Evolutionary conservation across 2,329 filamentous ascomycete species (phyloP).

Genomic region (Colletotrichum sidae): DNA sequence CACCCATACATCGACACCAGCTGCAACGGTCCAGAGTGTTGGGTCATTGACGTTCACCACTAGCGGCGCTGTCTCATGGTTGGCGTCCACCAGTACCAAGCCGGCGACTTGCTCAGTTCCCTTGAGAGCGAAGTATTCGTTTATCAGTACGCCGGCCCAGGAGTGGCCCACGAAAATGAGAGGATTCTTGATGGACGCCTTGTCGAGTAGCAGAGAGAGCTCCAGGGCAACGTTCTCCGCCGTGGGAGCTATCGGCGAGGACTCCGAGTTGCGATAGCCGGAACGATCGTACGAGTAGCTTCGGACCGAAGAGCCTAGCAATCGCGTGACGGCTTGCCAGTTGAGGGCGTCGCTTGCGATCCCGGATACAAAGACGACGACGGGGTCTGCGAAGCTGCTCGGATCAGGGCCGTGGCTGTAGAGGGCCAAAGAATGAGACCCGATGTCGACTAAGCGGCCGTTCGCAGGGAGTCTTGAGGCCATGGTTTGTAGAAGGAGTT

Average conservation of each 20-base stretch:
- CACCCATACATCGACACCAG: conserved; percentile 6
- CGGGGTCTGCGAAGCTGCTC: neutral
- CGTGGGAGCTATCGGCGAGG: neutral
- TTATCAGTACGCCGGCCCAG: conserved; percentile 23
- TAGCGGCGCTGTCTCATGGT: conserved; percentile 17
- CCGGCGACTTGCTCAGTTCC: conserved; percentile 5
- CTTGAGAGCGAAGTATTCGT: conserved; percentile 21
- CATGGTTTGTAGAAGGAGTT: no score
- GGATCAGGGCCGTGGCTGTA: conserved; percentile 17
- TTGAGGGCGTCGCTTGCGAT: conserved; percentile 27
- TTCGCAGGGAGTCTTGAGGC: conserved; percentile 7
- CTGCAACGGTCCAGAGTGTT: conserved; percentile 11
- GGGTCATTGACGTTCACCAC: conserved; percentile 19
- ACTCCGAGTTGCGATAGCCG: conserved; percentile 19
- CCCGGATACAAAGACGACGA: conserved; percentile 15
- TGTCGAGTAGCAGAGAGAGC: conserved; percentile 8
- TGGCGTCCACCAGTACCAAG: conserved; percentile 19
- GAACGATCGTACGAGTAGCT: conserved; percentile 27
- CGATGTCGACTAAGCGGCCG: conserved; percentile 23
- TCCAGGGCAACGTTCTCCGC: conserved; percentile 24
- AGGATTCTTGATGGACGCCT: neutral
- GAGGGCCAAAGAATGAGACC: conserved; percentile 22
- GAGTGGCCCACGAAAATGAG: conserved; percentile 17
- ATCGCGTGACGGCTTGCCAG: conserved; percentile 21
- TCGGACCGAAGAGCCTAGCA: conserved; percentile 5